These are phyloP conservation scores for Acanthamoeba polyphaga DNA, from an alignment of 208 protist genomes.

Conservation along the genomic window DNA sequence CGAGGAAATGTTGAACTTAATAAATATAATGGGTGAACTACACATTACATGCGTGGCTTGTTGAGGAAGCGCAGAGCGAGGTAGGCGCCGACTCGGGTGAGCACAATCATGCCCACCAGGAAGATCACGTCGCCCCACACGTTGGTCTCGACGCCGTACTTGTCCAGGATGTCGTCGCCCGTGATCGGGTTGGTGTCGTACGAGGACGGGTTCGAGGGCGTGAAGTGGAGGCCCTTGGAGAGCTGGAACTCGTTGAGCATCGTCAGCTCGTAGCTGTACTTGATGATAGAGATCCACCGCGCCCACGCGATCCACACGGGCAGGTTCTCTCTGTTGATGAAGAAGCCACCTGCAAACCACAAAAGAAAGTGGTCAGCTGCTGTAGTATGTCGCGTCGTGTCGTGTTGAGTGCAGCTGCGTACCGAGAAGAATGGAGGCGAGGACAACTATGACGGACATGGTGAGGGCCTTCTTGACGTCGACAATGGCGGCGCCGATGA, in stretches of 20 bases:
- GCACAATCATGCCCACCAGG: constrained; percentile 60
- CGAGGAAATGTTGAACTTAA: too few relatives aligned
- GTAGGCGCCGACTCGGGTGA: constrained; percentile 35
- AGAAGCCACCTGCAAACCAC: constrained; percentile 38
- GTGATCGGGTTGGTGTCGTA: constrained; percentile 59
- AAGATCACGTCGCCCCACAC: constrained; percentile 61
- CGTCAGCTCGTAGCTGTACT: constrained; percentile 74
- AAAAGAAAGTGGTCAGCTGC: background rate
- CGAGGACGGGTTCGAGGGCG: background rate
- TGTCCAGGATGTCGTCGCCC: constrained; percentile 26
- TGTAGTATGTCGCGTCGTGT: background rate
- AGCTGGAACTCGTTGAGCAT: constrained; percentile 73
- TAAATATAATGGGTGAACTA: too few relatives aligned
- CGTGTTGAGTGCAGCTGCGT: constrained; percentile 36
- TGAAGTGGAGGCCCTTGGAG: constrained; percentile 39
- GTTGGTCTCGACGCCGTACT: constrained; percentile 50
- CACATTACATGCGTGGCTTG: constrained; percentile 48
- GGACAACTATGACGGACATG: constrained; percentile 52
- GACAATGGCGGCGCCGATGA: constrained; percentile 69
- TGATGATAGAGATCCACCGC: constrained; percentile 74
- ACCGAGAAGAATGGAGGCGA: constrained; percentile 61
- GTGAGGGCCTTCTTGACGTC: constrained; percentile 71
- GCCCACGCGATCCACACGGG: constrained; percentile 75
- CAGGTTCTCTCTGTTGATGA: constrained; percentile 60
- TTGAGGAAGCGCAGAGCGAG: constrained; percentile 69